These are phyloP conservation scores for Microbotryomycetes sp. DNA, from an alignment of 1,284 basidiomycete genomes.

Conservation along the genomic window DNA sequence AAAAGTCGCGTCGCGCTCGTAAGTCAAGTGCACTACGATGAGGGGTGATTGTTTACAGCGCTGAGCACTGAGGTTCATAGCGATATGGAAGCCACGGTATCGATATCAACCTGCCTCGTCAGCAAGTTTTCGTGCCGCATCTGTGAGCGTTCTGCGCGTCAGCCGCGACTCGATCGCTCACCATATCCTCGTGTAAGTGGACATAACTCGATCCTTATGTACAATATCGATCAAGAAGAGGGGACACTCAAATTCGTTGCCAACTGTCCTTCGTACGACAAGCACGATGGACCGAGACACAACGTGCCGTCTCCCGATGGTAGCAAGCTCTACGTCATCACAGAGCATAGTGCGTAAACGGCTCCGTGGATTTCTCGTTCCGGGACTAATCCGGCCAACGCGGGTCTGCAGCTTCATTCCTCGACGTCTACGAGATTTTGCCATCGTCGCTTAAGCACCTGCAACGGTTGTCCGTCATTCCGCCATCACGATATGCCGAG, in stretches of 20 bases:
- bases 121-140: conserved; percentile 38
- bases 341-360: conserved; percentile 33
- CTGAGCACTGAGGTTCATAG: too few relatives aligned
- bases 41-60: too few relatives aligned
- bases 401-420: conserved; percentile 27
- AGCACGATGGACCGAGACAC: conserved; percentile 43
- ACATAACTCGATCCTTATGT: conserved; percentile 43
- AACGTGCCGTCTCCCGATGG: conserved; percentile 41
- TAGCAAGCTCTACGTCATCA: conserved; percentile 40
- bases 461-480: conserved; percentile 32
- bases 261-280: conserved; percentile 37
- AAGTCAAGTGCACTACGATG: too few relatives aligned
- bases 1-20: conserved; percentile 34
- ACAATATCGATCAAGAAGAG: conserved; percentile 33
- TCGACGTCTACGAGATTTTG: conserved; percentile 34
- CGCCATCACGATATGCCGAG: conserved; percentile 9
- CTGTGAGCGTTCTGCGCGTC: conserved; percentile 38
- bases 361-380: too few relatives aligned
- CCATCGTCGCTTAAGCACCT: conserved; percentile 18
- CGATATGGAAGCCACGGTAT: conserved; percentile 34
- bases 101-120: conserved; percentile 23
- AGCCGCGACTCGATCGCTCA: too few relatives aligned
- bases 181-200: too few relatives aligned
- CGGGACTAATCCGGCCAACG: background rate
- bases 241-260: conserved; percentile 35